These are phyloP conservation scores for Cytospora paraplurivora DNA, from an alignment of 2,329 filamentous ascomycete species.

Conservation along the genomic window DNA sequence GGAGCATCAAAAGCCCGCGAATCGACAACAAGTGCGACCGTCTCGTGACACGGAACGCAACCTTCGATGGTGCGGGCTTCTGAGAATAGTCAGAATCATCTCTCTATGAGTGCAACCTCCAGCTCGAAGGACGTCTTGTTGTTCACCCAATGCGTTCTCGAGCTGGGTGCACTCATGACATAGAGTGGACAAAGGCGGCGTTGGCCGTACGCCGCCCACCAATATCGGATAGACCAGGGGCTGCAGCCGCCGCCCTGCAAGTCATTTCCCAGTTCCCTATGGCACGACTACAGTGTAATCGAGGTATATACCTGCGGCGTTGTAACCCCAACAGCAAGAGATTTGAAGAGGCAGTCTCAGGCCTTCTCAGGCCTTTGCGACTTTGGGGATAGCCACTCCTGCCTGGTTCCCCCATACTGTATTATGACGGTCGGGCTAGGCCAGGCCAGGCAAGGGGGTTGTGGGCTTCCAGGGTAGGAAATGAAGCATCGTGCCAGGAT, in stretches of 20 bases:
- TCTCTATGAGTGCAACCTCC: slow-evolving; percentile 9
- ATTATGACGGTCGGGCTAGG: slow-evolving; percentile 6
- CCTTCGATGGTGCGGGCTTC: slow-evolving; percentile 2
- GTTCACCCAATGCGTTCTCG: not conserved
- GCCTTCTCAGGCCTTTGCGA: not conserved
- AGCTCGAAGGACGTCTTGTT: slow-evolving; percentile 3
- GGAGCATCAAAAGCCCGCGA: slow-evolving; percentile 9
- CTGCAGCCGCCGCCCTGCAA: slow-evolving; percentile 12
- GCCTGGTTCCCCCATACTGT: not conserved
- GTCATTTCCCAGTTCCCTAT: slow-evolving; percentile 18
- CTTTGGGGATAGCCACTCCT: not conserved
- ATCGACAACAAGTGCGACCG: slow-evolving; percentile 5
- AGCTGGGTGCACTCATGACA: not conserved
- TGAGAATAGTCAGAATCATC: not conserved
- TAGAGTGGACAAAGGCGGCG: slow-evolving; percentile 2
- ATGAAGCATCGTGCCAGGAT: slow-evolving; percentile 16
- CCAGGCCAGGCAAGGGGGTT: not conserved
- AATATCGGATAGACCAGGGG: slow-evolving; percentile 4
- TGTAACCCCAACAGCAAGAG: slow-evolving; percentile 5
- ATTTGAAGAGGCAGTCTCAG: slow-evolving; percentile 1
- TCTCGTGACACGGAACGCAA: slow-evolving; percentile 6
- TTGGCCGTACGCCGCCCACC: slow-evolving; percentile 6
- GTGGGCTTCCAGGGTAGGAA: slow-evolving; percentile 16
- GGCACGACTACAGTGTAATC: not conserved
- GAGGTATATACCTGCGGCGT: slow-evolving; percentile 1